phyloP scores from a whole-genome alignment of 306 rosid species.

The Cajanus cajan region DNA sequence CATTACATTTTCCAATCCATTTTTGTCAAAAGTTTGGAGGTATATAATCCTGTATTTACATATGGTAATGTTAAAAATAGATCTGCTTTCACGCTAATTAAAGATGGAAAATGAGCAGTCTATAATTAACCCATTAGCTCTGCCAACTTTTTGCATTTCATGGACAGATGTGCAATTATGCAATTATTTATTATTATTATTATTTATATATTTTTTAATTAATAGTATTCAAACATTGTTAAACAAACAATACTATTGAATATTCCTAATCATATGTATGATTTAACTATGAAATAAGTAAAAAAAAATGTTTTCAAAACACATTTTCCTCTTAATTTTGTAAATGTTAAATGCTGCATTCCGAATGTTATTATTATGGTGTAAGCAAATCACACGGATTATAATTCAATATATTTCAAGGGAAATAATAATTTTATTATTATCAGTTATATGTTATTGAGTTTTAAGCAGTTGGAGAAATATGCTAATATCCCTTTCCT shows the following conservation, averaged over 20 bases:
- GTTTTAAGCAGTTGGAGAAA: not conserved
- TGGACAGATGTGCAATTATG: not conserved
- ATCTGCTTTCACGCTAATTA: not conserved
- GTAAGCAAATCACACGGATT: not conserved
- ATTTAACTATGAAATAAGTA: not conserved
- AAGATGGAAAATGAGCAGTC: not conserved
- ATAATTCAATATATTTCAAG: not conserved
- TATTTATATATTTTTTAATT: not conserved
- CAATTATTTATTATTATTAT: not conserved
- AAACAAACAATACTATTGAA: not conserved
- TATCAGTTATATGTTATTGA: not conserved
- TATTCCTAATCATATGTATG: not conserved
- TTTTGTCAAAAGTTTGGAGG: constrained; percentile 96
- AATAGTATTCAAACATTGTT: not conserved
- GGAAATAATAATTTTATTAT: not conserved
- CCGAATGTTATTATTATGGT: not conserved
- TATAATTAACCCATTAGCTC: not conserved
- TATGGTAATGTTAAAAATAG: not conserved
- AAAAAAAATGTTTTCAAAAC: not conserved
- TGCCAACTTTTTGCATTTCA: not conserved
- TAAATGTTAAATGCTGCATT: not conserved
- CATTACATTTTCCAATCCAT: constrained; percentile 93
- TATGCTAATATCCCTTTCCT: constrained; percentile 7
- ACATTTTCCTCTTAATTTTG: not conserved
- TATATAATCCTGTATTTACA: constrained; percentile 31